A percentile compares a stretch with the other conserved stretches of the same genome.
Conservation (phyloP, 176 grass and related monocot species). For the Guadua angustifolia region DNA sequence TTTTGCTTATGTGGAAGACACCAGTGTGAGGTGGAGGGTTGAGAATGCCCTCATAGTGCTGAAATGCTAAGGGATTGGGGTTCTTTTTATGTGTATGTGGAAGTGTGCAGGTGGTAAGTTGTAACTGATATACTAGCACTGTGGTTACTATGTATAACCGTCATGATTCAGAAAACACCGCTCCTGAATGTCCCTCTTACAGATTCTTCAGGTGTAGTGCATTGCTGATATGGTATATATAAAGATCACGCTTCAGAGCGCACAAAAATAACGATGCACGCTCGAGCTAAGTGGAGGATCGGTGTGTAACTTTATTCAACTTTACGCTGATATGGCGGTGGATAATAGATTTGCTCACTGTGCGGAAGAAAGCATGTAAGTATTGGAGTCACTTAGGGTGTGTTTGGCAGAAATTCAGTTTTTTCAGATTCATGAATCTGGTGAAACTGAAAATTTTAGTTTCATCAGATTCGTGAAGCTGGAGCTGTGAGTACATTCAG, state of each 20-base stretch:
- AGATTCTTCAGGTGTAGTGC: not conserved
- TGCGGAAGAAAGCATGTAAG: not conserved
- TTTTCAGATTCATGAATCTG: too few species aligned
- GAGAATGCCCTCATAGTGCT: not conserved
- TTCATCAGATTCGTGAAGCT: too few species aligned
- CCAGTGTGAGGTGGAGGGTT: too few species aligned
- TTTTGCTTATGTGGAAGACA: too few species aligned
- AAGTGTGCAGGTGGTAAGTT: not conserved
- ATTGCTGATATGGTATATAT: not conserved
- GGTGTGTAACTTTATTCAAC: not conserved
- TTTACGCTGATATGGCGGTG: constrained; percentile 48
- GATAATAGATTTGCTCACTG: constrained; percentile 26
- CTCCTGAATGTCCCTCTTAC: not conserved
- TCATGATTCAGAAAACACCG: not conserved
- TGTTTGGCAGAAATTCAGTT: too few species aligned
- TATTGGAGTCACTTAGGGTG: not conserved
- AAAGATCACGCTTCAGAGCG: not conserved
- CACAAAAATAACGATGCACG: constrained; percentile 1
- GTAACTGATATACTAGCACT: too few species aligned
- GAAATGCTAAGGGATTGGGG: too few species aligned
- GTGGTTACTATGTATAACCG: not conserved
- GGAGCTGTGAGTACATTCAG: too few species aligned
- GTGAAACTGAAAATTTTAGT: too few species aligned
- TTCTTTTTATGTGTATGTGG: too few species aligned
- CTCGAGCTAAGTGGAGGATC: constrained; percentile 22